phyloP scores from a whole-genome alignment of 2,329 filamentous ascomycete genomes.

The Waltergamsia citrina region DNA sequence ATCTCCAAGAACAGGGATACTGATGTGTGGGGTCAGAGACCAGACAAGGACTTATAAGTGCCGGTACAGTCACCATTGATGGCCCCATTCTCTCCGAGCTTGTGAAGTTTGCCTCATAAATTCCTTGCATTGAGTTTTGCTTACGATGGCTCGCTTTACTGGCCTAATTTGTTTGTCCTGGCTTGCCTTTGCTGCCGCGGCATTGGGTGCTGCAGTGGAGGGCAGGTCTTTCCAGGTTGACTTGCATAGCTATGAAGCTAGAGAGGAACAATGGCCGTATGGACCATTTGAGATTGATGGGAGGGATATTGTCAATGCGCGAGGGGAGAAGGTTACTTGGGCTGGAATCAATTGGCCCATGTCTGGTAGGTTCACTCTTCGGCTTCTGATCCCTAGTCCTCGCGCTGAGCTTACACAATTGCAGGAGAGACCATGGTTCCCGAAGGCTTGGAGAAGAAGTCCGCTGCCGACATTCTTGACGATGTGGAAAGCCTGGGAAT shows the following conservation, averaged over 20 bases:
- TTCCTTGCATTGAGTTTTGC: no score
- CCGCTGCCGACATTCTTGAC: slow-evolving; percentile 35
- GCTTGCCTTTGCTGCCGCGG: not conserved
- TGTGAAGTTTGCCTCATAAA: no score
- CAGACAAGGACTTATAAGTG: no score
- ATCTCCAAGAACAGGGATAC: no score
- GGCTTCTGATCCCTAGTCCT: not conserved
- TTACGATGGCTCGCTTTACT: not conserved
- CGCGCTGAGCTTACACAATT: slow-evolving; percentile 1
- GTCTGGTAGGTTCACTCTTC: slow-evolving; percentile 5
- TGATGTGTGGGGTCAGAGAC: no score
- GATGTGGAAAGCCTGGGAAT: slow-evolving; percentile 39
- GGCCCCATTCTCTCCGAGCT: no score
- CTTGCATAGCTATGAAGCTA: slow-evolving; percentile 1
- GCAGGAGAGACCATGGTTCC: slow-evolving; percentile 43
- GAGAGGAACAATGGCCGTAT: slow-evolving; percentile 16
- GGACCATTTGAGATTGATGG: slow-evolving; percentile 26
- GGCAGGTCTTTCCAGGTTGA: slow-evolving; percentile 2
- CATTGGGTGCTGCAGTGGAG: slow-evolving; percentile 1
- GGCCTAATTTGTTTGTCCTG: no score
- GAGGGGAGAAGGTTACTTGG: slow-evolving; percentile 23
- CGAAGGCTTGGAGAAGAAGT: slow-evolving; percentile 44
- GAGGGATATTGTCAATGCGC: slow-evolving; percentile 24
- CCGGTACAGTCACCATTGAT: no score
- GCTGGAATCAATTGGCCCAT: slow-evolving; percentile 13